Evolutionary conservation across 1,139 yeast genomes (phyloP), one percentile per base, ranked within the genome.

Genomic region (Kodamaea suecica): DNA sequence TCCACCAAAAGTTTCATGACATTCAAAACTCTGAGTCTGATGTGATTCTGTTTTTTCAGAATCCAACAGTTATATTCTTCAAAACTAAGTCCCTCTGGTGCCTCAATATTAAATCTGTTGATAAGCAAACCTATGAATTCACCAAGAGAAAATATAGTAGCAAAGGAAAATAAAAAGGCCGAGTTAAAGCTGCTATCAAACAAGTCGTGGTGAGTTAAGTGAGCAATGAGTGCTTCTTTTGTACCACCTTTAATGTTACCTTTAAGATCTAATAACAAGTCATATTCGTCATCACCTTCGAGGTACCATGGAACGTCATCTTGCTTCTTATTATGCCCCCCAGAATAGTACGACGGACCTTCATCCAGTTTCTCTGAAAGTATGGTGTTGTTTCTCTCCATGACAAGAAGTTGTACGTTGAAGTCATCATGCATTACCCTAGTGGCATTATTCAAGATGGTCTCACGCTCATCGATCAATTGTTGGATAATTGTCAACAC

Each of bases 211-310:
- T 84, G 85, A 0, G 96, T 86, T 41, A 92, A 68, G 55, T 85
- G 88, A 34, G 92, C 85, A 9, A 92, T 73, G 36, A 92, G 63
- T 0, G 95, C 95, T 36, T 76, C 80, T 38, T 79, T 75, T 0
- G 95, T 80, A 4, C 97, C 97, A 30, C 97, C 97, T 52, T 84
- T 83, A 33, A 90, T 73, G 34, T 71, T 70, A 3, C 92, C 94
- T 42, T 80, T 80, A 27, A 78, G 65, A 47, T 88, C 95, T 48
- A 79, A 79, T 17, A 86, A 66, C 39, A 90, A 64, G 42, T 80
- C 85, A 43, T 68, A 77, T 43, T 85, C 95, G 37, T 80, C 80
- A 45, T 86, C 95, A 20, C 87, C 80, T 43, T 78, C 86, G 49
- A 88, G 62, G 53, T 72, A 87, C 96, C 96, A 88, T 1, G 95